These are phyloP conservation scores for Schizophyllum amplum DNA, from an alignment of 1,284 basidiomycete genomes.

Conservation along the genomic window DNA sequence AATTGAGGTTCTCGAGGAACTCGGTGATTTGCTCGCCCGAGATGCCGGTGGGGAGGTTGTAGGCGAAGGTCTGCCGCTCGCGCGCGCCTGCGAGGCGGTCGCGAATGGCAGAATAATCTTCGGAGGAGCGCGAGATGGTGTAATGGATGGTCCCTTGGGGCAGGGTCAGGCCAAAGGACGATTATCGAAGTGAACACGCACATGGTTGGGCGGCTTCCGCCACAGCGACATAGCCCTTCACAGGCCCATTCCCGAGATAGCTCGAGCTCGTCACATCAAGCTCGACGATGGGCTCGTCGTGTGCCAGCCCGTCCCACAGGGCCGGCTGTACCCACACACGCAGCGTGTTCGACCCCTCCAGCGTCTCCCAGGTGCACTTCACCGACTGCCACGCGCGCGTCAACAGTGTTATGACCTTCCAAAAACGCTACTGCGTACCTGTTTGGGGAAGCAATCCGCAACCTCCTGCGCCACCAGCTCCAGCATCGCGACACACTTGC, in stretches of 20 bases:
- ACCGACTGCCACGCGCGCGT: constrained; percentile 35
- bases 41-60: constrained; percentile 41
- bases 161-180: not conserved
- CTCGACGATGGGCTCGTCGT: constrained; percentile 30
- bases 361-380: constrained; percentile 51
- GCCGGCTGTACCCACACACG: constrained; percentile 62
- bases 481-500: constrained; percentile 66
- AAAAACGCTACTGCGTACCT: constrained; percentile 35
- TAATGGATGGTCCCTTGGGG: constrained; percentile 50
- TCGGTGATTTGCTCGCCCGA: constrained; percentile 32
- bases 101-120: constrained; percentile 25
- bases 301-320: constrained; percentile 31
- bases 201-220: constrained; percentile 25
- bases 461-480: constrained; percentile 66
- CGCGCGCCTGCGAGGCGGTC: constrained; percentile 22
- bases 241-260: constrained; percentile 23
- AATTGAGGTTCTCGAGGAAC: constrained; percentile 43
- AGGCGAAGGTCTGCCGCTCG: constrained; percentile 34
- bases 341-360: constrained; percentile 33
- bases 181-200: constrained; percentile 19
- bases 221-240: constrained; percentile 28
- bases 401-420: not conserved
- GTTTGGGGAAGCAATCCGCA: constrained; percentile 52
- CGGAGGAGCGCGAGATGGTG: constrained; percentile 31
- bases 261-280: constrained; percentile 25